Base-by-base conservation (phyloP, 352 stramenopile genomes). In the Pythium pyrilobum region DNA sequence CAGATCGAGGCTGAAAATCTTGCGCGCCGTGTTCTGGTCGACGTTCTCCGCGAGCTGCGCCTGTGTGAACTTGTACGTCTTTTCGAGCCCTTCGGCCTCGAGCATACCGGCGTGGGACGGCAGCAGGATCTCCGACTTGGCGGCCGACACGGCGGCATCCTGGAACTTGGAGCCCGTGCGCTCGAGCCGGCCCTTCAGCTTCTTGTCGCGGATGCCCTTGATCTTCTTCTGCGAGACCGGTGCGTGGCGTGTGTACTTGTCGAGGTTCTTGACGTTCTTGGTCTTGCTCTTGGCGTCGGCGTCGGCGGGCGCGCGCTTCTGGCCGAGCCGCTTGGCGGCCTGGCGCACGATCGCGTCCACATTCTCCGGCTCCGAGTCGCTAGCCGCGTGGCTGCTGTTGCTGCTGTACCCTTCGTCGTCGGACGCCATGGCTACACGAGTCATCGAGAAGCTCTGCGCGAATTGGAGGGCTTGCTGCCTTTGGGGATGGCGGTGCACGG, bases 1-100 rank as follows among this genome's bases (percentile, higher is more conserved):
- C 64, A 99, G 69, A 38, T 96, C 76, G 24, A 99, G 67, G 64
- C 96, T 85, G 65, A 98, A 98, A 56, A 98, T 97, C 68, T 99
- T 97, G 64, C 77, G 69, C 24, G 88, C 76, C 21, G 96, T 98
- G 63, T 98, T 97, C 31, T 92, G 74, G 66, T 98, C 92, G 18
- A 98, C 81, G 54, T 95, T 79, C 23, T 76, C 69, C 6, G 71
- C 69, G 24, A 93, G 67, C 58, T 98, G 74, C 33, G 78, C 62
- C 67, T 99, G 96, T 25, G 84, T 96, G 56, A 99, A 88, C 61
- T 97, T 96, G 65, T 97, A 95, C 41, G 96, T 99, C 59, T 89
- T 87, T 65, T 99, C 96, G 60, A 99, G 95, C 18, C 96, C 95
- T 67, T 99, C 96, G 0, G 92, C 72, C 60, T 99, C 95, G 25